A percentile compares a stretch with the other conserved stretches of the same genome.
These are phyloP conservation scores for Suhomyces coccinellae DNA, from an alignment of 1,139 yeast genomes.

Conservation along the genomic window DNA sequence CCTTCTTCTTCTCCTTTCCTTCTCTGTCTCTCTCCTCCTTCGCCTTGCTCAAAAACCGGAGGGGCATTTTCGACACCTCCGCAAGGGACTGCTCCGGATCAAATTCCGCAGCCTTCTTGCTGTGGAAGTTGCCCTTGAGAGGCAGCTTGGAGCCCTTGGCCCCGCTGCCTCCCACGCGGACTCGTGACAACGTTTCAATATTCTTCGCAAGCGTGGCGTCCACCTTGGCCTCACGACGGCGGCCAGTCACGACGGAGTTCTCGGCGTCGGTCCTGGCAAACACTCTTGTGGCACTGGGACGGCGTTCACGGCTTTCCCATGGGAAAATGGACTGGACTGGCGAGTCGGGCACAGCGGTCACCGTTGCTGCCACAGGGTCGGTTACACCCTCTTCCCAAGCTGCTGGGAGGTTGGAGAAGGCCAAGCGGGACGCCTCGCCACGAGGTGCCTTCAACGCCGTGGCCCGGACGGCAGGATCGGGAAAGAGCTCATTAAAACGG, in stretches of 20 bases:
- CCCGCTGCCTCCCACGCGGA: conserved; percentile 8
- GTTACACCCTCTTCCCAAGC: conserved; percentile 25
- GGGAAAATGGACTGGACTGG: conserved; percentile 34
- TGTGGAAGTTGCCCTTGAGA: too few relatives aligned
- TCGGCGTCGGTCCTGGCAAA: conserved; percentile 11
- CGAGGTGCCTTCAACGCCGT: conserved; percentile 17
- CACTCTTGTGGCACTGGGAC: conserved; percentile 19
- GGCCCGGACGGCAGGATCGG: conserved; percentile 11
- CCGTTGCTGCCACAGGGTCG: neutral
- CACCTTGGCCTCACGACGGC: conserved; percentile 3
- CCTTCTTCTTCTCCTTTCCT: neutral
- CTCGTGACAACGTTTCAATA: conserved; percentile 12
- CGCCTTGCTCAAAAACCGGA: conserved; percentile 24
- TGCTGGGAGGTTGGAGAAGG: conserved; percentile 30
- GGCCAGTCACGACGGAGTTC: neutral
- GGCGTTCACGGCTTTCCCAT: conserved; percentile 44
- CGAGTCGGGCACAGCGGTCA: too few relatives aligned
- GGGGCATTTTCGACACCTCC: conserved; percentile 27
- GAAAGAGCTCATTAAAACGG: conserved; percentile 27
- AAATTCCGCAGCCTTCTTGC: conserved; percentile 1
- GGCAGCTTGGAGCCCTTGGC: conserved; percentile 3
- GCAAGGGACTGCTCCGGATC: conserved; percentile 29
- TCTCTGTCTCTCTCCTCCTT: neutral
- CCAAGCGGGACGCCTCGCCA: conserved; percentile 41
- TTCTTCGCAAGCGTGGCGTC: conserved; percentile 7